Conservation (phyloP, 352 stramenopile genomes). For the Pythium dissotocum region DNA sequence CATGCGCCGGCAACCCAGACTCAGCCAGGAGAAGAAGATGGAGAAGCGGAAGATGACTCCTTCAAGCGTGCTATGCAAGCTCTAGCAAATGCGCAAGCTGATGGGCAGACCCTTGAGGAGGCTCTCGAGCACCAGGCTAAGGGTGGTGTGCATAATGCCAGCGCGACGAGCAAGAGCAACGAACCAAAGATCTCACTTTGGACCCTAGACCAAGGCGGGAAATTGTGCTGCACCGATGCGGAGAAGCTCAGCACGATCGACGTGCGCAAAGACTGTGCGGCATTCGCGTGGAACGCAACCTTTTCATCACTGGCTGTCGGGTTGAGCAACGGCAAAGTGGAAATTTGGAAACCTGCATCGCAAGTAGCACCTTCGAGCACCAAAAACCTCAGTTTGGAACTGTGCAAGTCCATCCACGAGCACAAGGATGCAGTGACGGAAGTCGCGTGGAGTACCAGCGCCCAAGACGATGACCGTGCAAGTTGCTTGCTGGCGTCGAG, state of each 20-base stretch:
- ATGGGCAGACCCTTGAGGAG: slow-evolving; percentile 52
- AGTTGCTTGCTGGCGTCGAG: slow-evolving; percentile 46
- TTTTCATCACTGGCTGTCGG: slow-evolving; percentile 36
- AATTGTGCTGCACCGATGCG: slow-evolving; percentile 12
- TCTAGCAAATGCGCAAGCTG: slow-evolving; percentile 48
- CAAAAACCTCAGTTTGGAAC: background rate
- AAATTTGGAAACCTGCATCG: slow-evolving; percentile 27
- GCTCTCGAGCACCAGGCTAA: slow-evolving; percentile 39
- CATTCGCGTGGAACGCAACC: slow-evolving; percentile 26
- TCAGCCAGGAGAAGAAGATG: background rate
- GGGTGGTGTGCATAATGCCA: background rate
- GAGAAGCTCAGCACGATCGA: slow-evolving; percentile 13
- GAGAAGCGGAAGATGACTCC: background rate
- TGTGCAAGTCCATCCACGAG: slow-evolving; percentile 41
- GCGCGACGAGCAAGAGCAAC: background rate
- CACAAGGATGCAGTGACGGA: slow-evolving; percentile 47
- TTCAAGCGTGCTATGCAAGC: slow-evolving; percentile 42
- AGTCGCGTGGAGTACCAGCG: slow-evolving; percentile 40
- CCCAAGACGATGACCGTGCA: background rate
- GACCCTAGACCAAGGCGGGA: slow-evolving; percentile 38
- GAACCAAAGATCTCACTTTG: slow-evolving; percentile 40
- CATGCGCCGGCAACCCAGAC: background rate
- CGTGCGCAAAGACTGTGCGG: slow-evolving; percentile 16
- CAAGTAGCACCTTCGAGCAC: background rate
- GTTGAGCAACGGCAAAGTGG: slow-evolving; percentile 43